Conservation (phyloP, 2,329 filamentous ascomycete species). For the Fusarium heterosporum region DNA sequence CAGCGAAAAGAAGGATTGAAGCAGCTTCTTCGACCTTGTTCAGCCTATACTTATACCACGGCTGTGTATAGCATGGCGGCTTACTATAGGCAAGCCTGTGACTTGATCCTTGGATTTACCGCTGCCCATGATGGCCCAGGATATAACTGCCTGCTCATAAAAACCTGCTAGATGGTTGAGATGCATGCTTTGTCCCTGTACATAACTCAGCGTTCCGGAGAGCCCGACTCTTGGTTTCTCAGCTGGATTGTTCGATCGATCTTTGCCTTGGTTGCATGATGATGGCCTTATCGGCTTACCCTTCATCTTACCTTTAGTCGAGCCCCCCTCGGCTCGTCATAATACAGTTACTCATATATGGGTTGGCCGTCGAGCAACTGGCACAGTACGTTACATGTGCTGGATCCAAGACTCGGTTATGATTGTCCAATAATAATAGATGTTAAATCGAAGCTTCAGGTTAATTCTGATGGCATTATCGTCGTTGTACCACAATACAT, state of each 20-base stretch:
- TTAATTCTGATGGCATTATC: not conserved
- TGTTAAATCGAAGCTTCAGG: not conserved
- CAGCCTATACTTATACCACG: not conserved
- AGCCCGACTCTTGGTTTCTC: not conserved
- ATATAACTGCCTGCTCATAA: not conserved
- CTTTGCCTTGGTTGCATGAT: not conserved
- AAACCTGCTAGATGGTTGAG: not conserved
- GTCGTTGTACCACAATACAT: not conserved
- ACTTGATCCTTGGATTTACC: not conserved
- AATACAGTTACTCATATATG: not conserved
- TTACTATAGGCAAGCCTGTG: not conserved
- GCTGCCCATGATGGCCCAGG: not conserved
- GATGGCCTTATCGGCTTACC: not conserved
- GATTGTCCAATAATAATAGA: not conserved
- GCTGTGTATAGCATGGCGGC: not conserved
- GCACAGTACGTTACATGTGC: not conserved
- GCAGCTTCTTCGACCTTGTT: not conserved
- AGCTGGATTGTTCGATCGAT: not conserved
- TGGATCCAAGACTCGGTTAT: not conserved
- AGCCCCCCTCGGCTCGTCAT: not conserved
- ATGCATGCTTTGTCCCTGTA: not conserved
- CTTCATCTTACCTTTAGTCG: not conserved
- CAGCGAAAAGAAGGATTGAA: conserved; percentile 44
- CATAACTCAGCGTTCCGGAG: not conserved
- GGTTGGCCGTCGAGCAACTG: not conserved